Base-by-base conservation (phyloP, 2,329 filamentous ascomycete species). In the Fusarium tjaetaba region DNA sequence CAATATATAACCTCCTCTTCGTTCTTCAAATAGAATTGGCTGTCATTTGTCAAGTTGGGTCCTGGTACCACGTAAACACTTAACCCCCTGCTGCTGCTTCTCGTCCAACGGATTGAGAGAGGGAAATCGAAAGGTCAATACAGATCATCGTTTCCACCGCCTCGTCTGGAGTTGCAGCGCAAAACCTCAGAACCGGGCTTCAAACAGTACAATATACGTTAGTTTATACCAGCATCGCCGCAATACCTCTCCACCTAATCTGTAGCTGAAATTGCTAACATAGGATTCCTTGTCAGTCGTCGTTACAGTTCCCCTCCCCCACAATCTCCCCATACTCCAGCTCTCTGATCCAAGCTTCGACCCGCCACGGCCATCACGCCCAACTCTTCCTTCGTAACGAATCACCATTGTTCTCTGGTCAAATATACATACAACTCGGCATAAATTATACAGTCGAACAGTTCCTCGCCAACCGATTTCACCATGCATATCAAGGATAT, bases 401-500 rank as follows among this genome's bases (percentile, higher is more conserved):
- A 26, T 43, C 30, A 41, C 52, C 18, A 32, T 38, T n/a, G 28
- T n/a, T 15, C 20, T 42, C 46, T 32, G 42, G 10, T 38, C 46
- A 53, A 73, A 60, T n/a, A 55, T n/a, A 57, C n/a, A 22, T 36
- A 22, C 30, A 41, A 55, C 14, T 41, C n/a, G 41, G n/a, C 34
- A 61, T 24, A 48, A 42, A 24, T 28, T 20, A n/a, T 15, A 16
- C 43, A 18, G 36, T n/a, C 30, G n/a, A 52, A 20, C 15, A 56
- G 34, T 43, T 34, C 22, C 15, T 36, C 24, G 30, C 24, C 38
- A 46, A 61, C 70, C 36, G 65, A 63, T 72, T 72, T 77, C 88
- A 92, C 81, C 74, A 98, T 99, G 96, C 96, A 98, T 85, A 96
- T 99, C 88, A 94, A 92, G 77, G 91, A 96, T 79, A 98, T 98